phyloP scores from a whole-genome alignment of 495 filamentous ascomycete species.

The Aspergillus diversus region DNA sequence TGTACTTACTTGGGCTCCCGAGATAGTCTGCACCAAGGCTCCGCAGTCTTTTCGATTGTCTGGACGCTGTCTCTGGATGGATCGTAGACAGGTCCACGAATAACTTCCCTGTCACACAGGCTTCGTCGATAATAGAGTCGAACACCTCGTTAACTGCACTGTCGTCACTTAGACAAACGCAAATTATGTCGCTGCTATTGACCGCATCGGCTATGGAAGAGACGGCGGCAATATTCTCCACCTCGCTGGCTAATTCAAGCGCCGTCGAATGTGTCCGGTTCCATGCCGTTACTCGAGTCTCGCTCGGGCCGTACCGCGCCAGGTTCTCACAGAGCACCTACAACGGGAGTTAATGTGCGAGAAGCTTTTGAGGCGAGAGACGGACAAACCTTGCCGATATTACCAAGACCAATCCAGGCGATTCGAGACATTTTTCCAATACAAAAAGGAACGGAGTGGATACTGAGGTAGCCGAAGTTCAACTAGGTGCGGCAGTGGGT shows the following conservation, averaged over 20 bases:
- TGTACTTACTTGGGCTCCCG: not conserved
- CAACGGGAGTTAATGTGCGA: not conserved
- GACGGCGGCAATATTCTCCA: not conserved
- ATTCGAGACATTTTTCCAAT: slow-evolving; percentile 1
- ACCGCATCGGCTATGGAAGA: slow-evolving; percentile 5
- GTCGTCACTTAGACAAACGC: slow-evolving; percentile 4
- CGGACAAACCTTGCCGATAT: slow-evolving; percentile 5
- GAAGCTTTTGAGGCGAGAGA: not conserved
- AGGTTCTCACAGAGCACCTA: not conserved
- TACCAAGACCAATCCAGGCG: slow-evolving; percentile 1
- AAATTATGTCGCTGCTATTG: not conserved
- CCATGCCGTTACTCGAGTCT: not conserved
- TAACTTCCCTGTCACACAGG: not conserved
- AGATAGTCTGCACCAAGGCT: not conserved
- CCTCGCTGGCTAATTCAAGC: not conserved
- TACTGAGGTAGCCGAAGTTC: too few relatives aligned
- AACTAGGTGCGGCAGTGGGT: too few relatives aligned
- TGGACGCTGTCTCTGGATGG: not conserved
- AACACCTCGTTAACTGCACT: not conserved
- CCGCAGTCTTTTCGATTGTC: not conserved
- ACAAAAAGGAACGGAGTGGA: too few relatives aligned
- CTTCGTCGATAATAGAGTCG: not conserved
- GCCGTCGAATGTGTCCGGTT: not conserved
- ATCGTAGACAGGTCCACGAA: slow-evolving; percentile 1
- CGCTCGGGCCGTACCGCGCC: not conserved